phyloP scores from a whole-genome alignment of 768 basidiomycete genomes.

The Pulveroboletus sp. region DNA sequence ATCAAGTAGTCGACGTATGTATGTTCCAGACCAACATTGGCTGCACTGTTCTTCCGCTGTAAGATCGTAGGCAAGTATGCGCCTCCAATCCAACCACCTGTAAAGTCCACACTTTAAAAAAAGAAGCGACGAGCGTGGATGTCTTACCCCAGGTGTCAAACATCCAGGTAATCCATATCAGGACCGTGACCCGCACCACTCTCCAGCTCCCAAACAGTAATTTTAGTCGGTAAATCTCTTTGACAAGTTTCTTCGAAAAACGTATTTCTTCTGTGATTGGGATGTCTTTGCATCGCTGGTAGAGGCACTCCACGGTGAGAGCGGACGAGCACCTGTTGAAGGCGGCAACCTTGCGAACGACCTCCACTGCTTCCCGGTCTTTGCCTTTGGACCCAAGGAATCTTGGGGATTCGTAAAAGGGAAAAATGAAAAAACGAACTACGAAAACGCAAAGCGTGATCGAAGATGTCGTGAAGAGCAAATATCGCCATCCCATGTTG shows the following conservation, averaged over 20 bases:
- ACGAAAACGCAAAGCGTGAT: constrained; percentile 11
- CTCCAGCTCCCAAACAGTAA: no score
- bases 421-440: constrained; percentile 15
- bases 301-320: constrained; percentile 14
- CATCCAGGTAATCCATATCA: constrained; percentile 15
- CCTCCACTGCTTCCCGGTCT: constrained; percentile 11
- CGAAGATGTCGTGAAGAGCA: constrained; percentile 4
- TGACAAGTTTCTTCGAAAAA: neutral
- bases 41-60: constrained; percentile 13
- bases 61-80: constrained; percentile 9
- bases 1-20: constrained; percentile 15
- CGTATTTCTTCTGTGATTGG: neutral
- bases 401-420: constrained; percentile 14
- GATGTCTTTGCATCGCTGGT: constrained; percentile 1
- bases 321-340: constrained; percentile 8
- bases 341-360: constrained; percentile 11
- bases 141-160: constrained; percentile 12
- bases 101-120: neutral
- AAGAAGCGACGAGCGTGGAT: neutral
- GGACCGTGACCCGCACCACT: constrained; percentile 7
- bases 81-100: constrained; percentile 1
- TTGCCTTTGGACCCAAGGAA: constrained; percentile 15
- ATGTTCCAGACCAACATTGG: constrained; percentile 1
- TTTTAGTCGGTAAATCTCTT: constrained; percentile 8
- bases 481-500: constrained; percentile 23